phyloP scores from a whole-genome alignment of 305 asterid species.

The Caryopteris hybrid region DNA sequence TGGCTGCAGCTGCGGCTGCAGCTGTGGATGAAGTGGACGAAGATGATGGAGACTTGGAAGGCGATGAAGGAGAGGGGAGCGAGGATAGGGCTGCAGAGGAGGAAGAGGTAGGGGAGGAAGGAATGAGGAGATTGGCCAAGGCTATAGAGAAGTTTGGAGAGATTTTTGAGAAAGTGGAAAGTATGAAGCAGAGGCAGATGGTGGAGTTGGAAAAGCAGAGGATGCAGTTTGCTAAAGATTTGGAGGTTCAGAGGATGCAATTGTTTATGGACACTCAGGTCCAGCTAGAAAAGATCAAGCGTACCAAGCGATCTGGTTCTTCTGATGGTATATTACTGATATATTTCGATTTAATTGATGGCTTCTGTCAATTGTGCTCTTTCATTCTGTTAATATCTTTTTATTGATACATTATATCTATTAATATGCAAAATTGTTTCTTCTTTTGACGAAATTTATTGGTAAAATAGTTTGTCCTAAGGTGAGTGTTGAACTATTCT shows the following conservation, averaged over 20 bases:
- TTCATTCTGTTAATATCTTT: neutral
- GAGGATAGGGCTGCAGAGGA: conserved; percentile 46
- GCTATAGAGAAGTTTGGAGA: conserved; percentile 81
- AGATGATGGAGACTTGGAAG: conserved; percentile 44
- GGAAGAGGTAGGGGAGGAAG: conserved; percentile 45
- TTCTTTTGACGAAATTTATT: neutral
- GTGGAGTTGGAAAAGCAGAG: conserved; percentile 92
- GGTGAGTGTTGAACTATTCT: neutral
- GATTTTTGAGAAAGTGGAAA: conserved; percentile 80
- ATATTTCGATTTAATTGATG: neutral
- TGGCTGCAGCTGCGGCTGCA: conserved; percentile 86
- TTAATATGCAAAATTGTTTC: neutral
- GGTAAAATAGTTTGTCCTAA: neutral
- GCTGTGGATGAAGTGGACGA: conserved; percentile 38
- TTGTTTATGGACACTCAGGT: conserved; percentile 85
- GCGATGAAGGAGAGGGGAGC: conserved; percentile 45
- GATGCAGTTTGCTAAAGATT: conserved; percentile 87
- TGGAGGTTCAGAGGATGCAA: conserved; percentile 97
- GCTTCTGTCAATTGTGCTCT: neutral
- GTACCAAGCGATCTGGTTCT: conserved; percentile 51
- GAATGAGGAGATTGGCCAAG: conserved; percentile 64
- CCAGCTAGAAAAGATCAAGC: conserved; percentile 75
- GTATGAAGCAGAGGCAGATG: conserved; percentile 84
- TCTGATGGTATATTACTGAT: conserved; percentile 56
- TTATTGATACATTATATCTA: neutral